Base-by-base conservation (phyloP, 2,329 filamentous ascomycete species). In the Akanthomyces muscarius region DNA sequence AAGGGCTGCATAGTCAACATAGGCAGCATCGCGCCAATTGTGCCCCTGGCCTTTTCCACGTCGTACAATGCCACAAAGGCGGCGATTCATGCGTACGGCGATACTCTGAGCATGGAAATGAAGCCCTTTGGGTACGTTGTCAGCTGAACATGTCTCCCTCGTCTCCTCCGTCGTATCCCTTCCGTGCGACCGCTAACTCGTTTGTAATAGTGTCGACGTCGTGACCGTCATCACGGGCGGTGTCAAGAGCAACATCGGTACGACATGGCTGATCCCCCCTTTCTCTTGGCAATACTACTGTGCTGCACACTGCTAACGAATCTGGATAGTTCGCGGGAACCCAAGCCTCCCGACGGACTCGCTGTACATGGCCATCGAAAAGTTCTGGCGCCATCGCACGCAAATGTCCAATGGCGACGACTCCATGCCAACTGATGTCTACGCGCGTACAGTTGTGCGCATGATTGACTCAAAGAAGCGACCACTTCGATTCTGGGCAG, bases 1-100 rank as follows among this genome's bases (percentile, higher is more conserved):
- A 57, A 59, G n/a, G 70, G 69, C 16, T 65, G 64, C 21, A 65
- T 72, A 33, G 65, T 68, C 44, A 71, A 71, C 48, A 69, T 71
- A 51, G 68, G 69, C 6, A 68, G 67, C 53, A 58, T 70, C 14
- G 68, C 67, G 4, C 66, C 67, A 10, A 62, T 71, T 18, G 44
- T 67, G 23, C 68, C 69, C 5, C 61, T 67, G 8, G 62, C 63
- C 10, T 70, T 66, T 25, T 65, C 64, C 25, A 54, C 65, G 16
- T 61, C 64, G 23, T 71, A 70, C 58, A 70, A 70, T 36, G 66
- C 67, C 4, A 66, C 60, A 33, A 70, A 70, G 53, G 68, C 68
- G 10, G 68, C 68, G 11, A 59, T 69, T 18, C 67, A 68, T 23
- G 66, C 68, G 23, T 70, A 67, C 13, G 65, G 66, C 1, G 65